Evolutionary conservation across 139 green algal genomes (phyloP), one percentile per base, ranked within the genome.

Genomic region (Chara braunii): DNA sequence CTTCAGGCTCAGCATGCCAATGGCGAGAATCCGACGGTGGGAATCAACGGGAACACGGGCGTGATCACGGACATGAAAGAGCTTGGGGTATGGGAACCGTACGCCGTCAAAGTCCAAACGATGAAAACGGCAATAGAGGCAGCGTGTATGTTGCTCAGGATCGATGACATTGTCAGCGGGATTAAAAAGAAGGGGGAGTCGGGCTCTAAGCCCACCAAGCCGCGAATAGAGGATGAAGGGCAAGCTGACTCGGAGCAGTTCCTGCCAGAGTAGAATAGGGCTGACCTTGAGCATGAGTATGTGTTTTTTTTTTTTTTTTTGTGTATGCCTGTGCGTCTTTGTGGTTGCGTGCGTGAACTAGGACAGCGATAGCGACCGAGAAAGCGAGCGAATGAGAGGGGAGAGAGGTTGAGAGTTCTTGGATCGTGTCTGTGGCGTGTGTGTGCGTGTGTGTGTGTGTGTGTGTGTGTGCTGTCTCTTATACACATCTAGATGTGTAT

Each of bases 101-200:
- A 90, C 70, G 84, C 79, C 31, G 93, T 98, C 36, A 92, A 95
- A 77, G 78, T 85, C 61, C 93, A 98, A 77, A 97, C 91, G 0
- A 84, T 98, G 43, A 98, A 98, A 77, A 99, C 93, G 0, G 82
- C 88, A 0, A 68, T 97, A 0, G 93, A 98, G 71, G 78, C 77
- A 5, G 89, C 91, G 14, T 85, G 78, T 6, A 88, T 99, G 86
- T 81, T 99, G 56, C 85, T 99, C 51, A 80, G 93, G 59, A 99
- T 99, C 53, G 93, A 99, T 67, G 93, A 99, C 81, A 96, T 99
- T 52, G 88, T 99, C 8, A 87, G 70, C 37, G 92, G 92, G 4
- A 87, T 95, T 44, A 81, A 81, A 24, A 94, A 90, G 71, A 92
- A 89, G 69, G 66, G 77, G 64, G 83, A 74, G 59, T 26, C 75